Percentiles rank a stretch among this genome's conserved stretches.
phyloP scores from a whole-genome alignment of 2,329 filamentous ascomycete genomes.

The Phyllosticta citrichinensis region DNA sequence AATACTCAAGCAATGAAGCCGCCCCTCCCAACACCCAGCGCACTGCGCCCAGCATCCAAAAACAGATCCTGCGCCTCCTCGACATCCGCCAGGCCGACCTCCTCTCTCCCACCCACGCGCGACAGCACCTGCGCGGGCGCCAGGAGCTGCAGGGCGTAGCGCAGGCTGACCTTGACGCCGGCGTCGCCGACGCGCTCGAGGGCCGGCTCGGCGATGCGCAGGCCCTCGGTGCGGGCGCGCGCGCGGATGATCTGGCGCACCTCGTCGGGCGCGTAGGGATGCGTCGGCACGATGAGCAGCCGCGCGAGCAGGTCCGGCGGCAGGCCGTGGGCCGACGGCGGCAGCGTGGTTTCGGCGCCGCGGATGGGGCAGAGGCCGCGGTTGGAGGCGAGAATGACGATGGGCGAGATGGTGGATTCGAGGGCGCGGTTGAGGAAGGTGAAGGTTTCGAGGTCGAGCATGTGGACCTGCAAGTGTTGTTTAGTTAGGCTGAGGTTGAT shows the following conservation, averaged over 20 bases:
- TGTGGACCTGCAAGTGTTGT: conserved; percentile 71
- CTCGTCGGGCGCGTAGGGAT: conserved; percentile 77
- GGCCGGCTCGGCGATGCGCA: conserved; percentile 70
- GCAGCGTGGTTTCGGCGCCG: conserved; percentile 54
- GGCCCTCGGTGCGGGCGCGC: conserved; percentile 70
- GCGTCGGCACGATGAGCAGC: conserved; percentile 90
- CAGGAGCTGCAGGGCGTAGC: conserved; percentile 87
- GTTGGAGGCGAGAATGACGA: conserved; percentile 96
- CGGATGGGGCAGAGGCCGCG: conserved; percentile 88
- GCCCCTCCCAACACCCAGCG: conserved; percentile 22
- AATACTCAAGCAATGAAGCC: conserved; percentile 25
- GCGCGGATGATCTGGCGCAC: conserved; percentile 87
- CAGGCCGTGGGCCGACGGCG: conserved; percentile 73
- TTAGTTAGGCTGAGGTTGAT: too few relatives aligned
- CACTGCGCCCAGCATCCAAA: conserved; percentile 39
- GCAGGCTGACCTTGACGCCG: conserved; percentile 77
- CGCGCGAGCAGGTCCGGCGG: conserved; percentile 88
- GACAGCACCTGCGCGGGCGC: conserved; percentile 86
- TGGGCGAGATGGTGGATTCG: conserved; percentile 87
- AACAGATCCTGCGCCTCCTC: conserved; percentile 39
- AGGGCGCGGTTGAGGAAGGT: conserved; percentile 98
- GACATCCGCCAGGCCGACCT: conserved; percentile 45
- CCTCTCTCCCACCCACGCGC: conserved; percentile 49
- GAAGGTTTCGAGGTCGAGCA: conserved; percentile 99
- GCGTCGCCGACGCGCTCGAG: conserved; percentile 79